Evolutionary conservation across 2,329 filamentous ascomycete genomes (phyloP).

Genomic region (Colletotrichum falcatum): DNA sequence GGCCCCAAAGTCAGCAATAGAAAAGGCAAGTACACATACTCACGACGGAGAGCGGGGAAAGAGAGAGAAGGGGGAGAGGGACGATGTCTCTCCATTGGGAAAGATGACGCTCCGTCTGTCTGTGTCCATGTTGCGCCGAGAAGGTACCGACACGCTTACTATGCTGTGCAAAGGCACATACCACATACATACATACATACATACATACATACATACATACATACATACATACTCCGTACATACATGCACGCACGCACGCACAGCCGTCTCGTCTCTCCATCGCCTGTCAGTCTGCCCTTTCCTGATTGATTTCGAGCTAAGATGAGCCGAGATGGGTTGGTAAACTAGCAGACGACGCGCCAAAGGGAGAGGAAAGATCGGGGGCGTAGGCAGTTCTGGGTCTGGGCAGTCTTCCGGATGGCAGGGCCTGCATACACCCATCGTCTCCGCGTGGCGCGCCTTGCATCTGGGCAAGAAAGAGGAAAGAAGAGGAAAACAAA

Average conservation of each 20-base stretch:
- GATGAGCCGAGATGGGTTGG: no score
- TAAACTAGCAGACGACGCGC: neutral
- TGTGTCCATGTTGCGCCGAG: neutral
- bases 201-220: neutral
- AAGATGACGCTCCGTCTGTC: neutral
- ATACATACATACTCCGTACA: no score
- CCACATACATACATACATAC: no score
- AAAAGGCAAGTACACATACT: neutral
- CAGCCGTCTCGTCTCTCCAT: neutral
- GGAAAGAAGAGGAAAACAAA: no score
- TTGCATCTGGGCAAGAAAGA: neutral
- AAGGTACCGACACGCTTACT: conserved; percentile 1
- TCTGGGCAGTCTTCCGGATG: neutral
- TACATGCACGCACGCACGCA: neutral
- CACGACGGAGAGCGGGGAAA: neutral
- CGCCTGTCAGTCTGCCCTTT: neutral
- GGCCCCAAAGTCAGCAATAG: neutral
- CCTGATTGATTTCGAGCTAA: conserved; percentile 4
- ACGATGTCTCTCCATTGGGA: neutral
- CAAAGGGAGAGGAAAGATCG: neutral
- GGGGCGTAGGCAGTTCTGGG: neutral
- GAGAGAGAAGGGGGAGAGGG: neutral
- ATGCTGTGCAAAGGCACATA: conserved; percentile 1
- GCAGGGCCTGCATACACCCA: conserved; percentile 24
- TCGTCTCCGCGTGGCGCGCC: conserved; percentile 7